Evolutionary conservation across 305 asterid species (phyloP).

Genomic region (Solanum hybrid): DNA sequence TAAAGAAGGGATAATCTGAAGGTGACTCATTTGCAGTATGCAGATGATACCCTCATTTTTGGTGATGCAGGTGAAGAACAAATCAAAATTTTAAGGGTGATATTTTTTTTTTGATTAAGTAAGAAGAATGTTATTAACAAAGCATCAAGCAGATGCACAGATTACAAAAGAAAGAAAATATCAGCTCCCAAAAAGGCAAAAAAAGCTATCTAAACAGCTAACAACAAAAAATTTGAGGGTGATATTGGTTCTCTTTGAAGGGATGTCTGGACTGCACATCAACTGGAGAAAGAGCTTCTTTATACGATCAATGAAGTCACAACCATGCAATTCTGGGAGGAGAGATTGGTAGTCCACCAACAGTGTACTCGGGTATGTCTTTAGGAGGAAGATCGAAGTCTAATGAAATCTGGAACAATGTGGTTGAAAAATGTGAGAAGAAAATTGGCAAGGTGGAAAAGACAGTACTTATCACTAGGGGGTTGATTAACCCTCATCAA

Average conservation of each 20-base stretch:
- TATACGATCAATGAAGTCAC: neutral
- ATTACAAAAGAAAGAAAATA: neutral
- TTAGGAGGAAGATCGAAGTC: neutral
- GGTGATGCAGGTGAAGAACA: neutral
- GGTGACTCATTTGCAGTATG: neutral
- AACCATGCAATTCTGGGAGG: neutral
- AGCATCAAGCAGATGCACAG: neutral
- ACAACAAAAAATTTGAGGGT: neutral
- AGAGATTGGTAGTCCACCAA: neutral
- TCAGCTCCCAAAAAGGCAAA: neutral
- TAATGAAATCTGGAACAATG: neutral
- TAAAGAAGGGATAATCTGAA: neutral
- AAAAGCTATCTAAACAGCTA: neutral
- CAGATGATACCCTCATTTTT: neutral
- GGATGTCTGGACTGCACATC: neutral
- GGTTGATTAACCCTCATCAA: neutral
- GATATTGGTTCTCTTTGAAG: neutral
- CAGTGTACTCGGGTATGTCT: neutral
- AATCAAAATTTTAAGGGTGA: neutral
- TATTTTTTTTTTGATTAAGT: neutral
- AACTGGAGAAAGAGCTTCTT: neutral
- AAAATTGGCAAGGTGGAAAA: neutral
- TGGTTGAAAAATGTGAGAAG: neutral
- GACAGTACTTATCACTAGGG: neutral
- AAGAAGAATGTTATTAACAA: neutral